phyloP scores from a whole-genome alignment of 305 asterid species.

The Fraxinus floribunda region DNA sequence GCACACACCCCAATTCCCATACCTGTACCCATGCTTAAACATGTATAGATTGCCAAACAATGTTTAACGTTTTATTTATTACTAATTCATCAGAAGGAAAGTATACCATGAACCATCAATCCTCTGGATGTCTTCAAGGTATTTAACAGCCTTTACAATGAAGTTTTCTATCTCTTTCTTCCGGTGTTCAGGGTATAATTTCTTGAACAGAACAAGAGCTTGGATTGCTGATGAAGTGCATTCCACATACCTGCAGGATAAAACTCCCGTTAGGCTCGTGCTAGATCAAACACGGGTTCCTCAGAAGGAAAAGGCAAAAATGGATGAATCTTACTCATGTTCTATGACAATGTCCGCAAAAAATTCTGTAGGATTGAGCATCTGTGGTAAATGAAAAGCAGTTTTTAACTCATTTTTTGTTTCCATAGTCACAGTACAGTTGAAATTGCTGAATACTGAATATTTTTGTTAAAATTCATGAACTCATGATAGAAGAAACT shows the following conservation, averaged over 20 bases:
- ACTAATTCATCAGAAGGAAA: background rate
- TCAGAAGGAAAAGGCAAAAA: background rate
- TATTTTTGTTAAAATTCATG: background rate
- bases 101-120: constrained; percentile 88
- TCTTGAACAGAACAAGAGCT: constrained; percentile 66
- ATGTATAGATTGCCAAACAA: background rate
- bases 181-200: constrained; percentile 63
- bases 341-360: constrained; percentile 70
- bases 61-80: background rate
- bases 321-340: constrained; percentile 64
- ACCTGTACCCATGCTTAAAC: constrained; percentile 39
- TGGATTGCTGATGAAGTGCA: constrained; percentile 82
- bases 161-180: constrained; percentile 59
- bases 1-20: constrained; percentile 91
- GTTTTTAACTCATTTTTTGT: background rate
- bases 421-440: background rate
- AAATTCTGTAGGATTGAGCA: constrained; percentile 82
- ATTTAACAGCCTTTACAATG: constrained; percentile 50
- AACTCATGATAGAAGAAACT: background rate
- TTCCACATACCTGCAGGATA: constrained; percentile 59
- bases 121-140: constrained; percentile 61
- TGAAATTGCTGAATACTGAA: background rate
- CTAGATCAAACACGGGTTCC: background rate
- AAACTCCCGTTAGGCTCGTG: constrained; percentile 8
- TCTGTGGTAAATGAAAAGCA: constrained; percentile 32